These are phyloP conservation scores for Aspergillus aculeatinus DNA, from an alignment of 2,329 filamentous ascomycete species.

Conservation along the genomic window DNA sequence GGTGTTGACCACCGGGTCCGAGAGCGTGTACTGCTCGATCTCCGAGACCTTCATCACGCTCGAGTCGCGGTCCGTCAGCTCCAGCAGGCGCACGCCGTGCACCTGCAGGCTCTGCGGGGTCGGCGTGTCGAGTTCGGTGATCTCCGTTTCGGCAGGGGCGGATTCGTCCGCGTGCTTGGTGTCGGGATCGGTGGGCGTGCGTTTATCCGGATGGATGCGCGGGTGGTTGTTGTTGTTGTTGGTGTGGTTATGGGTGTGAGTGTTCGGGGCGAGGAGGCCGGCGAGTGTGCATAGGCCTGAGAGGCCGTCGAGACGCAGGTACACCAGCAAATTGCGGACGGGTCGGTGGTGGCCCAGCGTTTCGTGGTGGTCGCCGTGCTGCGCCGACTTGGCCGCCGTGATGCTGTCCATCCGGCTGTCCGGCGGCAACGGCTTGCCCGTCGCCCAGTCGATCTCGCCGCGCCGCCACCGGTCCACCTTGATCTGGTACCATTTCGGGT, in stretches of 20 bases:
- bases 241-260: neutral
- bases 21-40: slow-evolving; percentile 67
- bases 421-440: slow-evolving; percentile 51
- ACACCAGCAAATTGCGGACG: slow-evolving; percentile 70
- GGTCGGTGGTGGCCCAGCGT: slow-evolving; percentile 28
- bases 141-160: slow-evolving; percentile 18
- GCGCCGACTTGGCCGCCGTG: slow-evolving; percentile 49
- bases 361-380: slow-evolving; percentile 35
- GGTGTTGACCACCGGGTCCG: slow-evolving; percentile 85
- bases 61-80: slow-evolving; percentile 87
- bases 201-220: slow-evolving; percentile 36
- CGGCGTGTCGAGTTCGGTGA: neutral
- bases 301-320: slow-evolving; percentile 80
- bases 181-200: slow-evolving; percentile 17
- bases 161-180: slow-evolving; percentile 27
- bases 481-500: slow-evolving; percentile 73
- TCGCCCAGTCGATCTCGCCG: slow-evolving; percentile 87
- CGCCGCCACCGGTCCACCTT: slow-evolving; percentile 73
- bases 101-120: slow-evolving; percentile 58
- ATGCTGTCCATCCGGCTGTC: slow-evolving; percentile 46
- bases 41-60: slow-evolving; percentile 94
- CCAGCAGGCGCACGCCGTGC: slow-evolving; percentile 80
- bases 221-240: slow-evolving; percentile 19
- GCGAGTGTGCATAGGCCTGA: slow-evolving; percentile 79
- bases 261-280: slow-evolving; percentile 67